phyloP scores from a whole-genome alignment of 495 filamentous ascomycete species.

The Neurospora sublineolata region DNA sequence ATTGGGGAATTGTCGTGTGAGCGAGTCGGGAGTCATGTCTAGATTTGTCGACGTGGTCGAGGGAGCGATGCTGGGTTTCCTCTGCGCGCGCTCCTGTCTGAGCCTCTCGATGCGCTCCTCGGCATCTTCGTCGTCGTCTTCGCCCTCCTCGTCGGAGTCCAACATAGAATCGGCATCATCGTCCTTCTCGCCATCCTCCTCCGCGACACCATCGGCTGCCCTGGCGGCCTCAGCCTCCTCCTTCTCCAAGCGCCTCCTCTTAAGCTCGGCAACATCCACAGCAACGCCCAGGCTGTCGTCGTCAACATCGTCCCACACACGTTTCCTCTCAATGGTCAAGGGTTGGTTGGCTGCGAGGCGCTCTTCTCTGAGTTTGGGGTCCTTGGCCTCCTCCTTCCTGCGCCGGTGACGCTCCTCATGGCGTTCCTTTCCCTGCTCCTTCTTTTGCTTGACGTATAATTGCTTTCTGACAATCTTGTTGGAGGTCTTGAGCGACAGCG shows the following conservation, averaged over 20 bases:
- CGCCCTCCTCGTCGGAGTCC: slow-evolving; percentile 36
- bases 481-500: slow-evolving; percentile 17
- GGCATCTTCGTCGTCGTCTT: slow-evolving; percentile 33
- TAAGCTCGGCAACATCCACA: slow-evolving; percentile 67
- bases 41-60: slow-evolving; percentile 62
- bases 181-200: slow-evolving; percentile 33
- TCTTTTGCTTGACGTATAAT: slow-evolving; percentile 69
- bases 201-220: slow-evolving; percentile 33
- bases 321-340: slow-evolving; percentile 73
- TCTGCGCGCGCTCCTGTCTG: slow-evolving; percentile 42
- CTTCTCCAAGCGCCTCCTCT: slow-evolving; percentile 56
- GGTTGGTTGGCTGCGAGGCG: slow-evolving; percentile 70
- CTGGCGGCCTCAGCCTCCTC: slow-evolving; percentile 40
- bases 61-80: slow-evolving; percentile 37
- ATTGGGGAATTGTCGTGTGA: slow-evolving; percentile 65
- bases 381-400: slow-evolving; percentile 72
- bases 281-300: slow-evolving; percentile 63
- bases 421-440: slow-evolving; percentile 53
- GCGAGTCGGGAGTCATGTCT: slow-evolving; percentile 55
- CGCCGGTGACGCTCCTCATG: slow-evolving; percentile 65
- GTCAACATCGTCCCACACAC: slow-evolving; percentile 87
- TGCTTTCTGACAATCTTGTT: slow-evolving; percentile 72
- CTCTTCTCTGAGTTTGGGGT: slow-evolving; percentile 62
- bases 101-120: slow-evolving; percentile 28
- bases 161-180: slow-evolving; percentile 67